phyloP scores from a whole-genome alignment of 768 basidiomycete genomes.

The Gymnopilus junonius region DNA sequence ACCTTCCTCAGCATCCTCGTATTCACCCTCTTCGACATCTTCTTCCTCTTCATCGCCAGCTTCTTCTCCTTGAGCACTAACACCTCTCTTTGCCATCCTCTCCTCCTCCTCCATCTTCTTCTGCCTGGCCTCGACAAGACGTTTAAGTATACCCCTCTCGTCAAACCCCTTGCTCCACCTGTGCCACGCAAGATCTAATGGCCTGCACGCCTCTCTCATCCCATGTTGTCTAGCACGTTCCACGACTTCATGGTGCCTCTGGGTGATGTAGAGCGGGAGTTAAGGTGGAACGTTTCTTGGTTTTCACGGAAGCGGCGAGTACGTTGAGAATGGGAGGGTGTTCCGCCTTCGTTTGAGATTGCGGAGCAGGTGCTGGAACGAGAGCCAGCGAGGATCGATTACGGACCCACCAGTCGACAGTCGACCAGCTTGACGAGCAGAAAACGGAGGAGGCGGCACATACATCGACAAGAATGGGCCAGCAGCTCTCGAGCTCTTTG shows the following conservation, averaged over 20 bases:
- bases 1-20: not conserved
- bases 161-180: slow-evolving; percentile 7
- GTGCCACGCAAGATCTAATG: slow-evolving; percentile 51
- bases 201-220: slow-evolving; percentile 56
- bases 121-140: not conserved
- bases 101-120: slow-evolving; percentile 10
- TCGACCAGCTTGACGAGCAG: not conserved
- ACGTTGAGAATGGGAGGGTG: not conserved
- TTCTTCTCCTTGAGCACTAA: not conserved
- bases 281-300: slow-evolving; percentile 8
- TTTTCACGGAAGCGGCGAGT: not conserved
- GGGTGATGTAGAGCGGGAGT: slow-evolving; percentile 58
- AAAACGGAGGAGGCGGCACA: not conserved
- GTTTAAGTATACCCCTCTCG: slow-evolving; percentile 2
- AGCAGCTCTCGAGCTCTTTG: not conserved
- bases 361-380: not conserved
- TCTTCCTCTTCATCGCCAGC: not conserved
- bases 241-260: slow-evolving; percentile 60
- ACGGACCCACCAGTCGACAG: not conserved
- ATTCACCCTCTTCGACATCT: too few species aligned
- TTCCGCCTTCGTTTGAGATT: not conserved
- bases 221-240: slow-evolving; percentile 60
- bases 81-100: not conserved
- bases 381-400: too few species aligned
- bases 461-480: not conserved